Percentiles rank a stretch among this genome's conserved stretches.
Conservation (phyloP, 352 stramenopile genomes). For the Phytophthora meadii region DNA sequence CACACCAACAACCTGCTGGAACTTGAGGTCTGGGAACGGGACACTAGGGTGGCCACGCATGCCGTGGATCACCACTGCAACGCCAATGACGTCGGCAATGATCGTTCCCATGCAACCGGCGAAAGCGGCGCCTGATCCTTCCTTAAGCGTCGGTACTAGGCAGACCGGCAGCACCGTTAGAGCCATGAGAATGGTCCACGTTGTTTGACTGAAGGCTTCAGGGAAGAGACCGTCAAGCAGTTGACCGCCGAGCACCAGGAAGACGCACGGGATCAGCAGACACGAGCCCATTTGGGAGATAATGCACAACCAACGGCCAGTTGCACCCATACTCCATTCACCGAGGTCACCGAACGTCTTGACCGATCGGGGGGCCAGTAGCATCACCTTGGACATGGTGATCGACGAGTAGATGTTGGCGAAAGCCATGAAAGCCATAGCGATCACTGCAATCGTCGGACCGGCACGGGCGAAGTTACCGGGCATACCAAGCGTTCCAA, state of each 20-base stretch:
- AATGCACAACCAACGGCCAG: conserved; percentile 58
- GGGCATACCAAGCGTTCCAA: conserved; percentile 75
- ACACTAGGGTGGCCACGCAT: conserved; percentile 63
- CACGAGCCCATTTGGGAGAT: conserved; percentile 66
- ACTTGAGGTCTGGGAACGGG: conserved; percentile 48
- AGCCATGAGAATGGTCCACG: conserved; percentile 75
- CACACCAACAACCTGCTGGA: conserved; percentile 56
- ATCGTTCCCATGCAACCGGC: conserved; percentile 67
- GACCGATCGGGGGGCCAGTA: conserved; percentile 59
- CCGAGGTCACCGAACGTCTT: conserved; percentile 69
- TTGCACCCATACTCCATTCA: conserved; percentile 57
- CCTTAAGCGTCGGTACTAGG: conserved; percentile 67
- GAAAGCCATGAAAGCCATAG: conserved; percentile 70
- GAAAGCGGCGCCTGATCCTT: conserved; percentile 64
- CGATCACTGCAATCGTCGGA: conserved; percentile 50
- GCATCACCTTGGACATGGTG: conserved; percentile 61
- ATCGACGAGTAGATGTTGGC: conserved; percentile 75
- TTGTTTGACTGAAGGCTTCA: conserved; percentile 48
- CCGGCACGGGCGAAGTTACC: conserved; percentile 74
- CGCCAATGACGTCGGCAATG: conserved; percentile 60
- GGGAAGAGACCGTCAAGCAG: conserved; percentile 62
- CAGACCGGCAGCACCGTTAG: conserved; percentile 56
- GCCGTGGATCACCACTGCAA: conserved; percentile 56
- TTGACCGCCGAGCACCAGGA: conserved; percentile 64
- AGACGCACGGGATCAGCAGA: conserved; percentile 61